Conservation (phyloP, 2,329 filamentous ascomycete genomes). For the Chaetomiaceae sp. region DNA sequence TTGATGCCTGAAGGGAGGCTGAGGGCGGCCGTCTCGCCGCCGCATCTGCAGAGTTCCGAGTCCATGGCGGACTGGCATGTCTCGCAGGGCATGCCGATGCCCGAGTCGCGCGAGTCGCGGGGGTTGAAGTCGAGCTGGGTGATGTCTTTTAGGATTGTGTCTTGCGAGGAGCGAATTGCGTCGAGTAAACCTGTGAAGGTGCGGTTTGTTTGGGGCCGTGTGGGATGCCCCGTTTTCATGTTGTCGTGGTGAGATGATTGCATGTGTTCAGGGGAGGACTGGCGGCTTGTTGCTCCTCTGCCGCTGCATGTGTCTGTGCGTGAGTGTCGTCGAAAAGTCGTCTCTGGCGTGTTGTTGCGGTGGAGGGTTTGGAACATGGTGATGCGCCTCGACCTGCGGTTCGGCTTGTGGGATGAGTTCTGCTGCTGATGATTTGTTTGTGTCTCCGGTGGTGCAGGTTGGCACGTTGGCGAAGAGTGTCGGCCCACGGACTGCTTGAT, state of each 20-base stretch:
- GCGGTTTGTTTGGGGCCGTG: too few relatives aligned
- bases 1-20: neutral
- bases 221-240: too few relatives aligned
- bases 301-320: too few relatives aligned
- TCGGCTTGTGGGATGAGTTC: slow-evolving; percentile 1
- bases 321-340: neutral
- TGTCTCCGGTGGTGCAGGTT: neutral
- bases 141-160: neutral
- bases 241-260: too few relatives aligned
- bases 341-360: neutral
- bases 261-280: too few relatives aligned
- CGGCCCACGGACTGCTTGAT: slow-evolving; percentile 16
- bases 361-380: slow-evolving; percentile 16
- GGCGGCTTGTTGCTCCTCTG: neutral
- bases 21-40: neutral
- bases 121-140: neutral
- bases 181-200: too few relatives aligned
- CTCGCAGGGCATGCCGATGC: slow-evolving; percentile 21
- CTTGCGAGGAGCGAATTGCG: neutral
- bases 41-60: slow-evolving; percentile 1
- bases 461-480: neutral
- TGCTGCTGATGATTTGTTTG: neutral
- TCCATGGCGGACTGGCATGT: slow-evolving; percentile 6
- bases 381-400: slow-evolving; percentile 19
- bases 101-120: slow-evolving; percentile 22